Evolutionary conservation across 192 early-diverging fungal genomes (phyloP).

Genomic region (Coemansia sp.): DNA sequence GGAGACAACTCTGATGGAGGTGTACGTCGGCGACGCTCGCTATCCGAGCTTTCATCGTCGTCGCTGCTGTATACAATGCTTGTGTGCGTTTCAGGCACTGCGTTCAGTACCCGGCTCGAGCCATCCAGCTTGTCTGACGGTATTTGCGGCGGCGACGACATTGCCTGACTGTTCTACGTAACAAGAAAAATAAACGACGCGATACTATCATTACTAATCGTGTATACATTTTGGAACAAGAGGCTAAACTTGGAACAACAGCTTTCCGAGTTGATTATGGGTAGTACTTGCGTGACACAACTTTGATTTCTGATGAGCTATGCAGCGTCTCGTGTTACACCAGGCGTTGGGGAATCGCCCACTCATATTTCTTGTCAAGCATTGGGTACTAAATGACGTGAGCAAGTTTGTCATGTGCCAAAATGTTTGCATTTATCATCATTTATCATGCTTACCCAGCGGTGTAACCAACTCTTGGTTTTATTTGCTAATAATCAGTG

Average conservation of each 20-base stretch:
- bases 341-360: no score
- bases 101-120: not conserved
- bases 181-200: conserved; percentile 1
- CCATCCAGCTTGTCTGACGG: not conserved
- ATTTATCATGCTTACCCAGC: no score
- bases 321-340: no score
- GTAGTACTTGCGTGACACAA: not conserved
- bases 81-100: not conserved
- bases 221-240: not conserved
- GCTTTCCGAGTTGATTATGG: not conserved
- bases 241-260: not conserved
- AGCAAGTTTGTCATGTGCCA: no score
- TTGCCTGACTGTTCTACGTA: not conserved
- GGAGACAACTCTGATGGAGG: not conserved
- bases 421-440: no score
- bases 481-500: no score
- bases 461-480: no score
- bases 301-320: not conserved
- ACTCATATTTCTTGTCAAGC: no score
- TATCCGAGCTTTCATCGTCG: not conserved
- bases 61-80: not conserved
- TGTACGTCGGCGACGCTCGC: not conserved
- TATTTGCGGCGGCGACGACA: not conserved
- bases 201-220: not conserved
- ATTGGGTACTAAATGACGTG: no score